Evolutionary conservation across 768 basidiomycete species (phyloP).

Genomic region (Zangia roseola): DNA sequence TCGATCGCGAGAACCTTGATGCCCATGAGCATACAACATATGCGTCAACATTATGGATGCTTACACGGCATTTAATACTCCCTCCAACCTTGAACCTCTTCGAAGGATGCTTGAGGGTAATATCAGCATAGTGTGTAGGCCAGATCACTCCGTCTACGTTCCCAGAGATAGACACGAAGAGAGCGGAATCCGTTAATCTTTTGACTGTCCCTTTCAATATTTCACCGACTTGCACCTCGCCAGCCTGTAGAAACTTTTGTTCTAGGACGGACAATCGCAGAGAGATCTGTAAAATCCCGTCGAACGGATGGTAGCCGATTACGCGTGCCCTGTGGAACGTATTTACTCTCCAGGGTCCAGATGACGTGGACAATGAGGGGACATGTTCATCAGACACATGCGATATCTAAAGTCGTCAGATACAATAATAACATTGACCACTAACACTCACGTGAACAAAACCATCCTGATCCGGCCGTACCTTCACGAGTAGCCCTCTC

Average conservation of each 20-base stretch:
- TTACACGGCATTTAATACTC: conserved; percentile 81
- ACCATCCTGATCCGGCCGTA: conserved; percentile 64
- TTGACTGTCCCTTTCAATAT: conserved; percentile 86
- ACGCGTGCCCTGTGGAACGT: conserved; percentile 85
- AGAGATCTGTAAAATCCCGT: conserved; percentile 87
- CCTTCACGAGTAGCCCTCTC: conserved; percentile 73
- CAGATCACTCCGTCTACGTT: conserved; percentile 91
- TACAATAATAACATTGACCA: neutral
- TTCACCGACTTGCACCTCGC: conserved; percentile 83
- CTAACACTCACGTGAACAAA: conserved; percentile 76
- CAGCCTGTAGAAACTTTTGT: conserved; percentile 81
- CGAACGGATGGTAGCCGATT: conserved; percentile 79
- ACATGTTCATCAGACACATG: conserved; percentile 90
- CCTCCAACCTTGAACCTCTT: conserved; percentile 84
- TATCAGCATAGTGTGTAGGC: conserved; percentile 95
- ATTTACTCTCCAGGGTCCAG: conserved; percentile 78
- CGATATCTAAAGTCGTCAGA: conserved; percentile 65
- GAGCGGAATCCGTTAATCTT: conserved; percentile 70
- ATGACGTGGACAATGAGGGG: conserved; percentile 64
- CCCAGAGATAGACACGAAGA: conserved; percentile 86
- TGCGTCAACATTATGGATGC: conserved; percentile 21
- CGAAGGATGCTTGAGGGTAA: conserved; percentile 88
- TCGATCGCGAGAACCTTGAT: conserved; percentile 82
- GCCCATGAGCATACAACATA: neutral
- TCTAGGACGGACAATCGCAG: conserved; percentile 79